Evolutionary conservation across 2,329 filamentous ascomycete species (phyloP), one percentile per base, ranked within the genome.

Genomic region (Anthostomella pinea): DNA sequence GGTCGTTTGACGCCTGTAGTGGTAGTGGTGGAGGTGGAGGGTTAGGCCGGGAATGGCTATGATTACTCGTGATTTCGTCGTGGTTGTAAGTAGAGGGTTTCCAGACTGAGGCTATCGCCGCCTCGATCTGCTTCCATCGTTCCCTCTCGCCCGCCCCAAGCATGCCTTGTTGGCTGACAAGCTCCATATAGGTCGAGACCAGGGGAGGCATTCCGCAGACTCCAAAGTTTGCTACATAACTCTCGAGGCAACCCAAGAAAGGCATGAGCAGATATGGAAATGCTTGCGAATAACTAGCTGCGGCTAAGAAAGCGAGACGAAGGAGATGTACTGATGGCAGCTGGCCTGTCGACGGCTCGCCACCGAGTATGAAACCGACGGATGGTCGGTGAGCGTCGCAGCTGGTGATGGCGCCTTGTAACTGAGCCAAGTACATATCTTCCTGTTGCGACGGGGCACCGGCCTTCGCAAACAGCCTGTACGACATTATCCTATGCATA

Each of bases 291-390:
- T 35, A 28, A 8, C 29, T 38, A 27, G 33, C 39, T 30, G 38
- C 38, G 21, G 30, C 41, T 14, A 53, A 24, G 21, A 43, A 51
- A 6, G 42, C 37, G 5, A 53, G 40, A 10, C 48, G 49, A 8
- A 53, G 32, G 16, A 51, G 21, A 17, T 48, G 39, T 1, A 41
- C 23, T 2, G 49, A 53, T n/a, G 49, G 48, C 5, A 51, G 35
- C 18, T 36, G 42, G 2, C 31, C 33, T 4, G 40, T 25, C 17
- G 40, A 34, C 8, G 29, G 26, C 15, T 48, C 44, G 23, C 48
- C 48, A 18, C 39, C 44, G 8, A 46, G 33, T n/a, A 53, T 21
- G 26, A 30, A 45, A 14, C 15, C 35, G 15, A 33, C 25, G 6
- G 46, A 23, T 4, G 30, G 39, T 25, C 28, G 33, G 25, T 40